These are phyloP conservation scores for Kwoniella sp. DNA, from an alignment of 768 basidiomycete genomes.

Conservation along the genomic window DNA sequence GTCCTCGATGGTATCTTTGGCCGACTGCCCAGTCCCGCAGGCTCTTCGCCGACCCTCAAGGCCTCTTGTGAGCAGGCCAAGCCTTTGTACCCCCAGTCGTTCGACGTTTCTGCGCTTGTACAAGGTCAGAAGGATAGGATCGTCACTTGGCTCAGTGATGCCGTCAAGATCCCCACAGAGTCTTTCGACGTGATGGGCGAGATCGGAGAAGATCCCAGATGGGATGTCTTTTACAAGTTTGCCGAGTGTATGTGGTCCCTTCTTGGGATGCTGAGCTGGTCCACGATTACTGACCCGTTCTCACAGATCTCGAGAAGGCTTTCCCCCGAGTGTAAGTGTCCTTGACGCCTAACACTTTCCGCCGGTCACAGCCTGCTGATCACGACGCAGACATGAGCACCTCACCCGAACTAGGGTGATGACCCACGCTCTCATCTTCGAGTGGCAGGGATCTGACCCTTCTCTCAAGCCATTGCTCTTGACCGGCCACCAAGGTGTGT, in stretches of 20 bases:
- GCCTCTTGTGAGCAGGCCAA: slow-evolving; percentile 25
- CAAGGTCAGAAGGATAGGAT: slow-evolving; percentile 26
- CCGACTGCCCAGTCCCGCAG: neutral
- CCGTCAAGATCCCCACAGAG: slow-evolving; percentile 44
- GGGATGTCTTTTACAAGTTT: slow-evolving; percentile 39
- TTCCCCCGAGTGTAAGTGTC: slow-evolving; percentile 61
- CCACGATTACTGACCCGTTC: neutral
- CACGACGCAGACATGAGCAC: slow-evolving; percentile 51
- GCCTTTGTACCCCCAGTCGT: slow-evolving; percentile 16
- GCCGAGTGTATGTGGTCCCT: slow-evolving; percentile 30
- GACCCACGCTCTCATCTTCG: slow-evolving; percentile 67
- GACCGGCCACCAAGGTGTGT: slow-evolving; percentile 45
- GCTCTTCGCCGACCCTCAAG: neutral
- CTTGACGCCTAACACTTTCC: neutral
- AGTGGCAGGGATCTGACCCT: slow-evolving; percentile 64
- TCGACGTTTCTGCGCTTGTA: slow-evolving; percentile 23
- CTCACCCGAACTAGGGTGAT: slow-evolving; percentile 66
- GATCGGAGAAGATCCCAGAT: slow-evolving; percentile 39
- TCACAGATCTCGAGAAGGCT: slow-evolving; percentile 54
- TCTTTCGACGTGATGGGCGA: slow-evolving; percentile 41
- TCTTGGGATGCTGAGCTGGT: neutral
- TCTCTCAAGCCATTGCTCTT: slow-evolving; percentile 64
- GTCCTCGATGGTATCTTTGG: neutral
- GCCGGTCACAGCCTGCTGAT: neutral
- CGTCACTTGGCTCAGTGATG: slow-evolving; percentile 32